Evolutionary conservation across 495 filamentous ascomycete species (phyloP).

Genomic region (Penicillium desertorum): DNA sequence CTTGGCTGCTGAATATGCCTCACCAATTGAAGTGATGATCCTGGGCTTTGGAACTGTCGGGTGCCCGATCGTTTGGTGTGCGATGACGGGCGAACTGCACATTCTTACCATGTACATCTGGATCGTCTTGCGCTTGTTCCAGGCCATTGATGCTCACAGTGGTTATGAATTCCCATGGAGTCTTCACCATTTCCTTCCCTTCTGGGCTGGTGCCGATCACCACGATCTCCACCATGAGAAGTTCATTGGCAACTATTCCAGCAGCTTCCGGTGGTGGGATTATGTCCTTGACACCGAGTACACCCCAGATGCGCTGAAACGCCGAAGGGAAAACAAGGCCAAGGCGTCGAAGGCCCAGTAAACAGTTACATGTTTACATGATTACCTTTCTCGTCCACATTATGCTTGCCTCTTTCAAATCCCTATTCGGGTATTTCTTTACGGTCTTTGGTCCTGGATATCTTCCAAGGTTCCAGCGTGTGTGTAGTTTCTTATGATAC

Average conservation of each 20-base stretch:
- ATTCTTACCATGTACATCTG: conserved; percentile 97
- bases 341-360: conserved; percentile 54
- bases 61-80: conserved; percentile 80
- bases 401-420: neutral
- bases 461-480: neutral
- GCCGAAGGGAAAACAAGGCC: conserved; percentile 75
- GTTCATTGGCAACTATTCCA: conserved; percentile 97
- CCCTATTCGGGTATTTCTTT: neutral
- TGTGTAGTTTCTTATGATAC: neutral
- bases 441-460: neutral
- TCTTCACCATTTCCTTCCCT: conserved; percentile 90
- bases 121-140: conserved; percentile 91
- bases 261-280: conserved; percentile 99
- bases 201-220: conserved; percentile 97
- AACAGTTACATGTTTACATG: conserved; percentile 1
- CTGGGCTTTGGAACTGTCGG: conserved; percentile 91
- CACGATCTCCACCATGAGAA: conserved; percentile 96
- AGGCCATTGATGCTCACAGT: conserved; percentile 95
- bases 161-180: conserved; percentile 99
- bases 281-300: conserved; percentile 90
- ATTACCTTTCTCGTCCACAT: neutral
- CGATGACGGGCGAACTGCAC: conserved; percentile 80
- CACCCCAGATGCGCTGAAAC: conserved; percentile 80
- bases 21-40: conserved; percentile 95
- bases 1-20: conserved; percentile 94